A percentile compares a stretch with the other conserved stretches of the same genome.
Conservation (phyloP, 805 yeast genomes). For the Clavispora phyllophila region DNA sequence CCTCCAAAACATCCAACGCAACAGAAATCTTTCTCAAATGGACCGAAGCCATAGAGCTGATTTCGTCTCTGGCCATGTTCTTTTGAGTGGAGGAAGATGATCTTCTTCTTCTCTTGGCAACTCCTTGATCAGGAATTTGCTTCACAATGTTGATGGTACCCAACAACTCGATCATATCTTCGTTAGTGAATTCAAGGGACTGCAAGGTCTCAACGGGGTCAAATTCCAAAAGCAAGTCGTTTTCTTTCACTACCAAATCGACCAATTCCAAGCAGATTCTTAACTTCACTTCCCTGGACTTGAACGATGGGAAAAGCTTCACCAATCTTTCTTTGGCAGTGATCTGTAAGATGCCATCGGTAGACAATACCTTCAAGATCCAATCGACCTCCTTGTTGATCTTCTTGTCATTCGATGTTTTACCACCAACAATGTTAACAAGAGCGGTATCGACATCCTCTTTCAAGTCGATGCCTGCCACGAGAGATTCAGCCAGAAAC, state of each 20-base stretch:
- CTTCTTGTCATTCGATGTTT: slow-evolving; percentile 46
- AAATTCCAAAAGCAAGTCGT: slow-evolving; percentile 17
- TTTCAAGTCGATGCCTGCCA: slow-evolving; percentile 46
- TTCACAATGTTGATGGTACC: slow-evolving; percentile 54
- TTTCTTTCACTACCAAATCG: slow-evolving; percentile 50
- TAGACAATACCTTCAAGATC: slow-evolving; percentile 44
- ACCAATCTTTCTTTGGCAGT: slow-evolving; percentile 48
- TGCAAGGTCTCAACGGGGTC: slow-evolving; percentile 48
- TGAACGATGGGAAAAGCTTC: slow-evolving; percentile 53
- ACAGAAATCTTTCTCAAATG: slow-evolving; percentile 77
- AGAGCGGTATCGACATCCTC: slow-evolving; percentile 52
- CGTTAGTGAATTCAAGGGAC: slow-evolving; percentile 48
- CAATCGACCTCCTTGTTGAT: slow-evolving; percentile 52
- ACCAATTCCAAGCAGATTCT: slow-evolving; percentile 45
- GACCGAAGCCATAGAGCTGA: slow-evolving; percentile 67
- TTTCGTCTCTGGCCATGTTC: slow-evolving; percentile 65
- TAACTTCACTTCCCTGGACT: slow-evolving; percentile 48
- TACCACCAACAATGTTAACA: slow-evolving; percentile 52
- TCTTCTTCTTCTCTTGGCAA: slow-evolving; percentile 76
- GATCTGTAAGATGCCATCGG: slow-evolving; percentile 27
- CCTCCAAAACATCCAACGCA: slow-evolving; percentile 73
- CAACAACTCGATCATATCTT: slow-evolving; percentile 55
- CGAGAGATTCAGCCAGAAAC: slow-evolving; percentile 41
- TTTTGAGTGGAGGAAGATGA: slow-evolving; percentile 73
- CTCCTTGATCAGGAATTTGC: slow-evolving; percentile 40